Base-by-base conservation (phyloP, 306 rosid genomes). In the Rosa persica region DNA sequence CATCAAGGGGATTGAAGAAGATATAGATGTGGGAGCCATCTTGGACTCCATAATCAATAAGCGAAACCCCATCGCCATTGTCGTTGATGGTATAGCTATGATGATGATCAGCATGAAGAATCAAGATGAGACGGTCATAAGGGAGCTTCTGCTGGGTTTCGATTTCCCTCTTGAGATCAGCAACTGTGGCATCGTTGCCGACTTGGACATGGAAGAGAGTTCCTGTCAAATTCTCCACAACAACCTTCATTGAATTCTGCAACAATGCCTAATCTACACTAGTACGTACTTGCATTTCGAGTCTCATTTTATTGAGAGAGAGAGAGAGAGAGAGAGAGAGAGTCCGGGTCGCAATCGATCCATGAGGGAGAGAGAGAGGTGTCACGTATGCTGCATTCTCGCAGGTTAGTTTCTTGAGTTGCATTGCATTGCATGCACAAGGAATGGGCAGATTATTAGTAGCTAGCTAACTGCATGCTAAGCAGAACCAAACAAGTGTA, bases 21-120 rank as follows among this genome's bases (percentile, higher is more conserved):
- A 92, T 74, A 22, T 90, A 88, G 47, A 90, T 70, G 69, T 88
- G 97, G 10, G 95, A 86, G n/a, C 93, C 91, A 74, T 90, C 97
- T 49, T 82, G 79, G 71, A 92, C 83, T 5, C 97, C 96, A 81
- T 67, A 90, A 79, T 90, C 89, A 76, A 66, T 39, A 3, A 92
- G 84, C 5, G 89, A 70, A 15, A 44, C 25, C 12, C 68, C 90
- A 6, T 81, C 87, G 0, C 42, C 87, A 4, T 79, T 86, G 15
- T 46, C 71, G 8, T 64, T 78, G 44, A 84, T 78, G 49, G 83
- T 17, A 65, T 38, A 72, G 61, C 73, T 20, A 51, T 12, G 81
- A 15, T 25, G 47, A 80, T 76, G 51, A 80, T 78, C 72, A 13
- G 25, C 36, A 71, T 80, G 82, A 5, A 81, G 87, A 55, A 88